Evolutionary conservation across 306 rosid species (phyloP), one percentile per base, ranked within the genome.

Genomic region (Cicer chorassanicum): DNA sequence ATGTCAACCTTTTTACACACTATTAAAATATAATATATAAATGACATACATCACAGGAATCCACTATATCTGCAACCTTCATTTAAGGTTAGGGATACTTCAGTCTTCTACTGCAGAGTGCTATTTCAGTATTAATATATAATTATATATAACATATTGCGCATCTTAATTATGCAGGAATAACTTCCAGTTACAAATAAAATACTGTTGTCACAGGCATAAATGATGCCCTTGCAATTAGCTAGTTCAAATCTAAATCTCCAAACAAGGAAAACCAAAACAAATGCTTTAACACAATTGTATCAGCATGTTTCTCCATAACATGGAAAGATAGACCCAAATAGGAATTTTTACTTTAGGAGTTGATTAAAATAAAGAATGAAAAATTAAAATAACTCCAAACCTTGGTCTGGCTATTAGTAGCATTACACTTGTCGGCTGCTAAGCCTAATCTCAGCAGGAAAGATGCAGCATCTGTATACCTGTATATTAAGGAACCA

Each of bases 391-490:
- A 41, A 19, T 41, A 75, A 19, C 38, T 34, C 57, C 49, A 41
- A 24, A 87, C 96, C 93, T 87, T 91, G 82, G 86, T 86, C 68
- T 91, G 92, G 83, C 92, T 64, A 64, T 64, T 64, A 16, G 70
- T 9, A 41, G 70, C 70, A 16, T 64, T 64, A 16, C 70, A 40
- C 73, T 87, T 87, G 86, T 88, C 92, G 68, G 92, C 93, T 48
- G 90, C 88, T 75, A 64, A 16, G 50, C 70, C 70, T 43, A 64
- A 41, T 64, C 34, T 64, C 51, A 64, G 8, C 70, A 84, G 61
- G 56, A 84, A 72, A 81, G 87, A 78, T 16, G 92, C 92, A 70
- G 96, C 96, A 74, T 88, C 96, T 34, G 81, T 51, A 70, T 85
- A 91, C 78, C 93, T 91, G 38, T 57, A 29, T 34, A 14, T 45